Conservation (phyloP, 2,329 filamentous ascomycete genomes). For the Nemania sp. region DNA sequence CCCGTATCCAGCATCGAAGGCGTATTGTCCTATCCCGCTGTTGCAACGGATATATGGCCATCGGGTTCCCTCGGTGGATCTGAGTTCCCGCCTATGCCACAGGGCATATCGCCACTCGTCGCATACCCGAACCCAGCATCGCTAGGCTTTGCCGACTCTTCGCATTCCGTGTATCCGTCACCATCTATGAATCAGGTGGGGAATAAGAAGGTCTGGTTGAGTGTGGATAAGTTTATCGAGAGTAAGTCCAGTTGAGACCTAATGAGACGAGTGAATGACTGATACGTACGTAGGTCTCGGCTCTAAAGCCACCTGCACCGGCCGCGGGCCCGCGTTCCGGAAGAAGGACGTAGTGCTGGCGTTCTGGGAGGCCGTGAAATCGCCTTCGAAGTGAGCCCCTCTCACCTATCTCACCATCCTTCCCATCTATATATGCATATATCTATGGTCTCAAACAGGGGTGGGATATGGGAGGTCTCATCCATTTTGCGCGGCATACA, state of each 20-base stretch:
- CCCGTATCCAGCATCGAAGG: slow-evolving; percentile 21
- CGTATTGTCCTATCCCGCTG: slow-evolving; percentile 18
- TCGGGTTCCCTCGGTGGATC: slow-evolving; percentile 1
- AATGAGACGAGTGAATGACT: background rate
- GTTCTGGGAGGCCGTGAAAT: slow-evolving; percentile 37
- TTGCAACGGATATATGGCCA: slow-evolving; percentile 10
- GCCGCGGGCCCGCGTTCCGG: slow-evolving; percentile 37
- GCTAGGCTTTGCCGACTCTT: slow-evolving; percentile 5
- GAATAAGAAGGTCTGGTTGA: slow-evolving; percentile 25
- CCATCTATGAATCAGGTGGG: slow-evolving; percentile 8
- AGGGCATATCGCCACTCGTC: slow-evolving; percentile 11
- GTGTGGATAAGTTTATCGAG: slow-evolving; percentile 23
- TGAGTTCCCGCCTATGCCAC: slow-evolving; percentile 9
- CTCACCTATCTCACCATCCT: background rate
- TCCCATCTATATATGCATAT: too few species aligned
- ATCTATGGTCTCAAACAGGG: too few species aligned
- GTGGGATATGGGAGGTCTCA: too few species aligned
- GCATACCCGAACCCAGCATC: slow-evolving; percentile 8
- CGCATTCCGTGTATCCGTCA: slow-evolving; percentile 13
- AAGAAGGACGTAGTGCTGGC: slow-evolving; percentile 36
- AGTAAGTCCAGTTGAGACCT: slow-evolving; percentile 11
- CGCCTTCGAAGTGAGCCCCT: slow-evolving; percentile 13
- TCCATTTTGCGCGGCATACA: too few species aligned
- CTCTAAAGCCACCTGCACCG: slow-evolving; percentile 33
- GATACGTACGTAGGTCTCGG: slow-evolving; percentile 30